These are phyloP conservation scores for Odonthalia washingtoniensis DNA, from an alignment of 31 red algal species.

Conservation along the genomic window DNA sequence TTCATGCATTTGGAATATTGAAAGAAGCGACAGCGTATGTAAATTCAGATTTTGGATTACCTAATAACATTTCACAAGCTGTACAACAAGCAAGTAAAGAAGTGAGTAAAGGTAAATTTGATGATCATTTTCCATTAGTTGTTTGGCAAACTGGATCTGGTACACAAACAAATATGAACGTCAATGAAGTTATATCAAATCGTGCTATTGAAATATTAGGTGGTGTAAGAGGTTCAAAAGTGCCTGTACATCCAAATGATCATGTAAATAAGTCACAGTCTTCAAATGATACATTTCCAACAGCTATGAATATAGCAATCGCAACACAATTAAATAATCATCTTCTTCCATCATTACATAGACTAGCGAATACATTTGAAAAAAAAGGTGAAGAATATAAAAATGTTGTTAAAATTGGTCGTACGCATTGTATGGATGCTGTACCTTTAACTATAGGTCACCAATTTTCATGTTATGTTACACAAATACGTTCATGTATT, in stretches of 20 bases:
- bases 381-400: conserved; percentile 71
- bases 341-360: conserved; percentile 64
- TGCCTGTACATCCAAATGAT: conserved; percentile 96
- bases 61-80: conserved; percentile 43
- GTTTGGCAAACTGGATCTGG: conserved; percentile 99
- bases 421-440: conserved; percentile 97
- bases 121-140: conserved; percentile 98
- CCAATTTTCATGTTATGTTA: conserved; percentile 92
- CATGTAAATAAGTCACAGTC: conserved; percentile 97
- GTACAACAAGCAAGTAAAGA: conserved; percentile 82
- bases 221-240: conserved; percentile 83
- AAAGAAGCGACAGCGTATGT: conserved; percentile 88
- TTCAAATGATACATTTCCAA: conserved; percentile 99
- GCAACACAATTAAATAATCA: conserved; percentile 55
- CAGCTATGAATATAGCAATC: conserved; percentile 96
- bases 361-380: conserved; percentile 69
- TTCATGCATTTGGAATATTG: conserved; percentile 88
- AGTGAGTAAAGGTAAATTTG: conserved; percentile 75
- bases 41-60: conserved; percentile 76
- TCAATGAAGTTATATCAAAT: conserved; percentile 99
- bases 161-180: conserved; percentile 99
- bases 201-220: conserved; percentile 91
- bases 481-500: conserved; percentile 72
- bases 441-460: conserved; percentile 90
- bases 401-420: conserved; percentile 94